Base-by-base conservation (phyloP, 306 rosid species). In the Quercus robur region DNA sequence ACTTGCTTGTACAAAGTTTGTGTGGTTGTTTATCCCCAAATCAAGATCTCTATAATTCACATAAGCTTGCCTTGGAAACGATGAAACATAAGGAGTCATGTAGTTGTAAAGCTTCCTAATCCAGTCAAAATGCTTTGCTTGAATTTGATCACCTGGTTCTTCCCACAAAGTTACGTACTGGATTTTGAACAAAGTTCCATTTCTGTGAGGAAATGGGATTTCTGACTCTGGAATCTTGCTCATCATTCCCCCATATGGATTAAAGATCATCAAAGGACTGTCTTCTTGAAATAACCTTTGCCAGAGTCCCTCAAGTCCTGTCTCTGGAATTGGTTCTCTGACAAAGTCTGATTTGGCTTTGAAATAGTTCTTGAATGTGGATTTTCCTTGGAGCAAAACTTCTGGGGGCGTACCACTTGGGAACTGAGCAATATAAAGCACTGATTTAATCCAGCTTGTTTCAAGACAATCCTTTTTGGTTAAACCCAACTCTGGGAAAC, bases 21-120 rank as follows among this genome's bases (percentile, higher is more conserved):
- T 82, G 23, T 88, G 68, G 5, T 85, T 81, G 87, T 92, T 94
- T 56, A 90, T 81, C 67, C 99, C 99, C 87, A 94, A 49, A 81
- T 92, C 97, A 20, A 94, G 91, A 78, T 94, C 99, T 52, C 91
- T 91, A 26, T 94, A 94, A 54, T 94, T 94, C 84, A 92, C 92
- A 41, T 91, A 94, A 4, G 99, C 91, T 52, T 83, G 81, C 82
- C 99, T 92, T 14, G 99, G 99, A 55, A 81, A 81, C 84, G 51
- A 88, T 1, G 97, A 87, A 0, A 84, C 99, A 68, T 88, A 89
- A 19, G 97, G 90, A 14, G 88, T 57, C 97, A 92, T 89, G 84
- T 88, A 94, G 20, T 85, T 84, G 73, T 92, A 88, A 17, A 94
- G 89, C 79, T 87, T 89, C 81, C 92, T 86, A 10, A 94, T 92